Evolutionary conservation across 306 rosid genomes (phyloP).

Genomic region (Pyrus bretschneideri): DNA sequence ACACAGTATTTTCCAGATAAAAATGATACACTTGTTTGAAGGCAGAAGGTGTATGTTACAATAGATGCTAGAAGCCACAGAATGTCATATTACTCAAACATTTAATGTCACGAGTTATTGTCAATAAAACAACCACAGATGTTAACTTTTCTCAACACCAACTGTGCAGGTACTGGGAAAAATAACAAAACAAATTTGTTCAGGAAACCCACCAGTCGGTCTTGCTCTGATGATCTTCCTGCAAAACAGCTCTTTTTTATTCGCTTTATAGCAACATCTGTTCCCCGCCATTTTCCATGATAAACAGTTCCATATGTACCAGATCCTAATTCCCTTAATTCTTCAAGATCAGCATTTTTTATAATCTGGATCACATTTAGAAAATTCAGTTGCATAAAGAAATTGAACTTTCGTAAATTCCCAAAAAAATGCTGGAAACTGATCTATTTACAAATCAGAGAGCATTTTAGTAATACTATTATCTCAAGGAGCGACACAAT

Average conservation of each 20-base stretch:
- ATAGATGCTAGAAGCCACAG: background rate
- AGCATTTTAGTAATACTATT: background rate
- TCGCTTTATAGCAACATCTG: slow-evolving; percentile 28
- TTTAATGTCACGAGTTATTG: background rate
- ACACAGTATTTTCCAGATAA: background rate
- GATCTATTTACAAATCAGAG: background rate
- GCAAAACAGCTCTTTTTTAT: slow-evolving; percentile 28
- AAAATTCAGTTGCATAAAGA: slow-evolving; percentile 2
- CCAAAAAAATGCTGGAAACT: background rate
- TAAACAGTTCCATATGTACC: slow-evolving; percentile 33
- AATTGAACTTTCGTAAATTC: background rate
- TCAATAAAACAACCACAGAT: background rate
- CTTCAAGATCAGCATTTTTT: slow-evolving; percentile 29
- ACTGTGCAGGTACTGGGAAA: background rate
- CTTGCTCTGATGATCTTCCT: slow-evolving; percentile 28
- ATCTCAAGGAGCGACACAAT: background rate
- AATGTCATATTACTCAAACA: background rate
- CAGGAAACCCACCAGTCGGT: slow-evolving; percentile 21
- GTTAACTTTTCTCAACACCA: background rate
- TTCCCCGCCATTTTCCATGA: slow-evolving; percentile 31
- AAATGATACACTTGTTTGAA: background rate
- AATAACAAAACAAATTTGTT: background rate
- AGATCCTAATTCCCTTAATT: slow-evolving; percentile 27
- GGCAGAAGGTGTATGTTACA: background rate
- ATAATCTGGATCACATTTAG: slow-evolving; percentile 18